Conservation (phyloP, 345 rosid species). For the Mercurialis annua region DNA sequence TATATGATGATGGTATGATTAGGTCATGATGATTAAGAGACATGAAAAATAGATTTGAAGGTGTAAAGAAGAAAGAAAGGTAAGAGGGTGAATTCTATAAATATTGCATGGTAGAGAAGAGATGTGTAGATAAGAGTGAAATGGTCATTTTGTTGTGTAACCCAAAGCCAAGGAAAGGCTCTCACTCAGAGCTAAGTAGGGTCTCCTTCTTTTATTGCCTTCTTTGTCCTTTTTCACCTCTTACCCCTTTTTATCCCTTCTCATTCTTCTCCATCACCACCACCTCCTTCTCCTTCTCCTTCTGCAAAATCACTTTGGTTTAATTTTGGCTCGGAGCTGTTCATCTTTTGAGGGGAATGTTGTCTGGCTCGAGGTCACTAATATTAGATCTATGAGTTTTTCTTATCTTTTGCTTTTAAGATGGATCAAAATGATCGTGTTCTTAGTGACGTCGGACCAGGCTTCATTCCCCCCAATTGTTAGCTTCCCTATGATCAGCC, state of each 20-base stretch:
- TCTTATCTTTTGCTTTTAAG: slow-evolving; percentile 7
- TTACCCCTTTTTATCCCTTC: slow-evolving; percentile 33
- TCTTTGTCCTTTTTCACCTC: slow-evolving; percentile 42
- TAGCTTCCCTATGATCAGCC: slow-evolving; percentile 34
- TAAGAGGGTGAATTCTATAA: neutral
- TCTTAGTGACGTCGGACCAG: slow-evolving; percentile 80
- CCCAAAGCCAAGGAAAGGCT: slow-evolving; percentile 26
- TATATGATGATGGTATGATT: slow-evolving; percentile 27
- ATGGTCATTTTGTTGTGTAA: slow-evolving; percentile 9
- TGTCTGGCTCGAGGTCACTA: slow-evolving; percentile 92
- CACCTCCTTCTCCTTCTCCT: neutral
- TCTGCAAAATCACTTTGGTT: neutral
- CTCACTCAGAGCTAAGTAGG: too few species aligned
- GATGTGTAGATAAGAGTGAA: slow-evolving; percentile 5
- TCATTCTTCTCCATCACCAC: neutral
- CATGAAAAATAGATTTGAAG: slow-evolving; percentile 12
- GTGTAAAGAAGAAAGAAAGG: neutral
- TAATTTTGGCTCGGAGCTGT: neutral
- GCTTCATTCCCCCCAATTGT: slow-evolving; percentile 92
- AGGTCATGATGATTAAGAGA: slow-evolving; percentile 32
- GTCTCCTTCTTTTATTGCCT: slow-evolving; percentile 39
- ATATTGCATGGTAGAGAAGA: slow-evolving; percentile 18
- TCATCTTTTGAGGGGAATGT: slow-evolving; percentile 82
- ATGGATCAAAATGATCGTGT: slow-evolving; percentile 20
- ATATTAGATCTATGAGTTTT: slow-evolving; percentile 21